Base-by-base conservation (phyloP, 2,329 filamentous ascomycete species). In the Cordyceps farinosa region DNA sequence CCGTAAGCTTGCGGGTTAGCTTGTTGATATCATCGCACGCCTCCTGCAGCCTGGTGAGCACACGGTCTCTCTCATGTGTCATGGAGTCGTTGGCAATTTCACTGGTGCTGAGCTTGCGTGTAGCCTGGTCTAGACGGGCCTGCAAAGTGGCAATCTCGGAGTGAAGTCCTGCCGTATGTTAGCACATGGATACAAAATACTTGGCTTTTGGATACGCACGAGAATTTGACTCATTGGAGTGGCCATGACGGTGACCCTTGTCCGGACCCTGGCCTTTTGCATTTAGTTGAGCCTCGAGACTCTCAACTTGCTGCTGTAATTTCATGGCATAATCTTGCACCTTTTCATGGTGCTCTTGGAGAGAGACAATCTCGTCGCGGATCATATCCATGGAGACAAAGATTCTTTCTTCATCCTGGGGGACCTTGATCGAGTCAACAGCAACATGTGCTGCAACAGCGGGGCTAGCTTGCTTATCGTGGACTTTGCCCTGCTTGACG, bases 71-170 rank as follows among this genome's bases (percentile, higher is more conserved):
- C 73, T 91, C 89, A 36, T 84, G 80, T 3, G 81, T 80, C 48
- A 90, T 75, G 3, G 86, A 83, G 65, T 88, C 84, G 64, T 84
- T 86, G 65, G 87, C 83, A 59, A 87, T 86, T 57, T 89, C 85
- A 42, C 82, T 80, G n/a, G 85, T 79, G 65, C 82, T 85, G 30
- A 84, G 77, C 70, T 88, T 88, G 51, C 84, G 84, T 61, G 87
- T 85, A 44, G 84, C 80, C 66, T 87, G 81, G 64, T 89, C 85
- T 1, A 90, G 76, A 17, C 84, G 85, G 8, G 81, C 77, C 68
- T 88, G 84, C 44, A 90, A 76, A 27, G 84, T 80, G 53, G 84
- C 80, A 50, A 90, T 77, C 69, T 86, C 80, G 32, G 83, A 77
- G 70, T 89, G 84, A 45, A 90, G 77, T 55, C 82, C 85, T 84